These are phyloP conservation scores for Termitomyces eurrhizus DNA, from an alignment of 768 basidiomycete genomes.

Conservation along the genomic window DNA sequence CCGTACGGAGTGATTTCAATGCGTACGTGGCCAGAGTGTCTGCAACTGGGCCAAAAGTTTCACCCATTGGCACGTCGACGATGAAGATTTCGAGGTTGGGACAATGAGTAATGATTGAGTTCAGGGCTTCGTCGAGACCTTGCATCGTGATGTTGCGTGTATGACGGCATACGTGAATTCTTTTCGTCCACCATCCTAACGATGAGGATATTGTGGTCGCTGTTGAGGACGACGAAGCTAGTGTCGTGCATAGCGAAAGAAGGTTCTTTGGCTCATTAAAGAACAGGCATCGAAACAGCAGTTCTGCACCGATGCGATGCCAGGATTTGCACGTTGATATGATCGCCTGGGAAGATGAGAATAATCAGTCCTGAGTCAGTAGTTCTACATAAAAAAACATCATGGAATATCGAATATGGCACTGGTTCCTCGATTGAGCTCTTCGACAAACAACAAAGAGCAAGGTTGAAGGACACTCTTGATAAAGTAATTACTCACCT, in stretches of 20 bases:
- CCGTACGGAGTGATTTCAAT: constrained; percentile 49
- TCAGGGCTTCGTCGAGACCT: constrained; percentile 50
- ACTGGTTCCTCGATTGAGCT: neutral
- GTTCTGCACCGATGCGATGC: constrained; percentile 58
- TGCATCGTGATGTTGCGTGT: constrained; percentile 38
- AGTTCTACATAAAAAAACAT: neutral
- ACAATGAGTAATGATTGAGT: constrained; percentile 57
- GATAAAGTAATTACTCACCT: constrained; percentile 35
- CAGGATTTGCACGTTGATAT: constrained; percentile 64
- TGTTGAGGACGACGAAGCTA: constrained; percentile 40
- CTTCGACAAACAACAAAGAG: neutral
- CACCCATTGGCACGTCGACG: constrained; percentile 59
- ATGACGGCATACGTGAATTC: constrained; percentile 66
- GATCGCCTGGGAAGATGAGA: constrained; percentile 48
- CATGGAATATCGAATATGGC: neutral
- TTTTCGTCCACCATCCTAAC: constrained; percentile 66
- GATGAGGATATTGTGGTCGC: constrained; percentile 38
- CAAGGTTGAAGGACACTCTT: neutral
- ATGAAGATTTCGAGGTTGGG: constrained; percentile 75
- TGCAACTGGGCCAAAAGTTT: constrained; percentile 58
- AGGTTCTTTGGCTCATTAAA: constrained; percentile 59
- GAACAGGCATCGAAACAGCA: constrained; percentile 66
- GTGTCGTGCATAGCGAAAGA: constrained; percentile 43
- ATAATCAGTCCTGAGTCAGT: neutral
- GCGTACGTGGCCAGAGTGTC: constrained; percentile 56